Conservation (phyloP, 805 yeast species). For the Candida succiphila region DNA sequence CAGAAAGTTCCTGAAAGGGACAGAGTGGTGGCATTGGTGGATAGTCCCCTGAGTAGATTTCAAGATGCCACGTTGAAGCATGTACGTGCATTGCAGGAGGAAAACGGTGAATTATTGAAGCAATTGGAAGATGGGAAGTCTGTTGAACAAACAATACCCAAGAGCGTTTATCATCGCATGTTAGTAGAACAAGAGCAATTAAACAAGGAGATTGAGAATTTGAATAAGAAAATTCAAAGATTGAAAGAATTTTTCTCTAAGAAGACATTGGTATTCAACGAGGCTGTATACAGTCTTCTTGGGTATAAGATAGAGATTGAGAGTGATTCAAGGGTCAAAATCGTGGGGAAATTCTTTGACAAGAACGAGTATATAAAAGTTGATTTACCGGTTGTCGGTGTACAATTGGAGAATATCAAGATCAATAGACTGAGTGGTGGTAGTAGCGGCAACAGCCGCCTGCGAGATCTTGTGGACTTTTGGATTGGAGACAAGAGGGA, state of each 20-base stretch:
- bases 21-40: constrained; percentile 51
- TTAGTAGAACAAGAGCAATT: constrained; percentile 40
- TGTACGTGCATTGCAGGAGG: constrained; percentile 40
- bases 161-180: constrained; percentile 52
- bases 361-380: not conserved
- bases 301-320: constrained; percentile 69
- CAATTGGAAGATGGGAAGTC: constrained; percentile 10
- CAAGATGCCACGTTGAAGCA: constrained; percentile 49
- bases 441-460: not conserved
- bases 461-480: constrained; percentile 41
- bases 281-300: constrained; percentile 53
- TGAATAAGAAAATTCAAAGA: constrained; percentile 42
- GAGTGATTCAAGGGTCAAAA: constrained; percentile 44
- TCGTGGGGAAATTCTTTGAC: constrained; percentile 31
- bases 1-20: too few relatives aligned
- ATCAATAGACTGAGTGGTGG: not conserved
- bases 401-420: not conserved
- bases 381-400: not conserved
- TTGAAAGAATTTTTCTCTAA: constrained; percentile 47
- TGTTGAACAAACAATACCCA: constrained; percentile 33
- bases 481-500: constrained; percentile 66
- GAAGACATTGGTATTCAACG: constrained; percentile 64
- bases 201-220: constrained; percentile 35
- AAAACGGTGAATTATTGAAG: constrained; percentile 45
- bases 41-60: constrained; percentile 54